These are phyloP conservation scores for Geum urbanum DNA, from an alignment of 306 rosid genomes.

Conservation along the genomic window DNA sequence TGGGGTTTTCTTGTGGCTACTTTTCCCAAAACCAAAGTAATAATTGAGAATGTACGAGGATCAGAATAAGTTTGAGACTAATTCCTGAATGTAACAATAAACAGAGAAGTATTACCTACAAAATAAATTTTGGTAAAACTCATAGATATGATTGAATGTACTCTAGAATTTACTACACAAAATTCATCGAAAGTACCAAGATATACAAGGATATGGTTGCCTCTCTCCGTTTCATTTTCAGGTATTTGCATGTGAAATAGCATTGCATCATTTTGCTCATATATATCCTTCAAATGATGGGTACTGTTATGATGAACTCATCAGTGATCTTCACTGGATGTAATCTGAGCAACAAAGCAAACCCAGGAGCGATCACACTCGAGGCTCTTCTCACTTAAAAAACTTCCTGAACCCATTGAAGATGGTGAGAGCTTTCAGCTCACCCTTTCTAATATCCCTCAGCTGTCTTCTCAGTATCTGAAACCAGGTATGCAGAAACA, in stretches of 20 bases:
- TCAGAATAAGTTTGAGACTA: too few relatives aligned
- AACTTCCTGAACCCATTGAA: constrained; percentile 66
- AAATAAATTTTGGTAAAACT: too few relatives aligned
- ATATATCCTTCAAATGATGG: not conserved
- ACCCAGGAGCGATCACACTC: not conserved
- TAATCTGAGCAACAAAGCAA: not conserved
- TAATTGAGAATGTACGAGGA: too few relatives aligned
- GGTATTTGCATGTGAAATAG: not conserved
- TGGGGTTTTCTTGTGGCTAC: too few relatives aligned
- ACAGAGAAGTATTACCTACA: too few relatives aligned
- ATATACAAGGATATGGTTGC: not conserved
- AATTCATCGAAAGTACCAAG: not conserved
- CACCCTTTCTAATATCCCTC: constrained; percentile 80
- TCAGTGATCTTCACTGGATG: not conserved
- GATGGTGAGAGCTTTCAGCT: constrained; percentile 65
- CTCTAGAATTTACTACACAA: not conserved
- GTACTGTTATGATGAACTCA: not conserved
- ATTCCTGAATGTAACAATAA: too few relatives aligned
- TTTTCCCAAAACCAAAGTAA: too few relatives aligned
- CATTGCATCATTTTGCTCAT: not conserved
- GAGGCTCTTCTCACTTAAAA: constrained; percentile 47
- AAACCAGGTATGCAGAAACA: constrained; percentile 16
- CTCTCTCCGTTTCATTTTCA: not conserved
- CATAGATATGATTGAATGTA: not conserved
- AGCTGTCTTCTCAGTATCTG: constrained; percentile 78